phyloP scores from a whole-genome alignment of 805 yeast genomes.

The Ogataea ganodermae region DNA sequence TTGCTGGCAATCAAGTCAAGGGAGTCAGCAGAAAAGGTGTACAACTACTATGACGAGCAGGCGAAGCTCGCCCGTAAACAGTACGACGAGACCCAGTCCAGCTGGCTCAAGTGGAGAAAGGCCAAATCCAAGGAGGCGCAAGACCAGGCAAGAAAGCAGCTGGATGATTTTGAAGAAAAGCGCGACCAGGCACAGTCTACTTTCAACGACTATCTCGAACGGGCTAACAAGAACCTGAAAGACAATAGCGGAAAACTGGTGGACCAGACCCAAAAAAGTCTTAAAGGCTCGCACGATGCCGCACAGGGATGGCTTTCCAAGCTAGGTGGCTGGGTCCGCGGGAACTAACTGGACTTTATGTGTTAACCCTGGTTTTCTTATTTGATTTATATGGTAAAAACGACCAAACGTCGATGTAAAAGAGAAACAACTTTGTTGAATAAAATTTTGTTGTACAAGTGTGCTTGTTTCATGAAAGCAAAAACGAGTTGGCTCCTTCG shows the following conservation, averaged over 20 bases:
- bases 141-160: constrained; percentile 28
- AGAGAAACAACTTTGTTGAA: not conserved
- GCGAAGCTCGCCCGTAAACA: constrained; percentile 27
- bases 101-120: constrained; percentile 34
- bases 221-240: constrained; percentile 16
- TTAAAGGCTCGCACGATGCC: constrained; percentile 21
- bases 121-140: constrained; percentile 33
- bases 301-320: constrained; percentile 27
- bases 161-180: constrained; percentile 24
- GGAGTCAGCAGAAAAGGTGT: constrained; percentile 26
- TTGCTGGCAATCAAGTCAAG: constrained; percentile 20
- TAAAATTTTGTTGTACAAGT: not conserved
- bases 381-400: not conserved
- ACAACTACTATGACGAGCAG: constrained; percentile 28
- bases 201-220: constrained; percentile 16
- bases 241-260: constrained; percentile 16
- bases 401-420: not conserved
- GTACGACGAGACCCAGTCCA: constrained; percentile 30
- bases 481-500: constrained; percentile 89
- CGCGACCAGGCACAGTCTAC: constrained; percentile 27
- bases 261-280: constrained; percentile 20
- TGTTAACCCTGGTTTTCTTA: not conserved
- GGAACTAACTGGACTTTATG: constrained; percentile 8
- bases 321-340: constrained; percentile 24
- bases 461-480: constrained; percentile 54